Percentiles rank a stretch among this genome's conserved stretches.
phyloP scores from a whole-genome alignment of 176 grass and related monocot genomes.

The Ensete glaucum region DNA sequence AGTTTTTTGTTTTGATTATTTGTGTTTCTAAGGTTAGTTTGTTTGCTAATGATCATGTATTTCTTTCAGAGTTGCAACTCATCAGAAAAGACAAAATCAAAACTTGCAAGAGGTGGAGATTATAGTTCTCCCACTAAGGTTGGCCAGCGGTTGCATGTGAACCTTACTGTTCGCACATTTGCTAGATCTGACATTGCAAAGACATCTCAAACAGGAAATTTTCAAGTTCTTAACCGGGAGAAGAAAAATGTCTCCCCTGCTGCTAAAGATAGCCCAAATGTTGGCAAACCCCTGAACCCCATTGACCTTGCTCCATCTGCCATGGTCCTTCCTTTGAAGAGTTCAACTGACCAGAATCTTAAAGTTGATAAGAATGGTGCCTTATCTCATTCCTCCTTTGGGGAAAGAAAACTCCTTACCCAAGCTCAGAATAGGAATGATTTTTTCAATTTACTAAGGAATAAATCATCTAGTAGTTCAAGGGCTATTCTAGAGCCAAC shows the following conservation, averaged over 20 bases:
- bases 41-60: neutral
- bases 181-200: constrained; percentile 31
- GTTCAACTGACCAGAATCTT: constrained; percentile 14
- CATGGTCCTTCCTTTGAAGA: constrained; percentile 17
- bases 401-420: constrained; percentile 23
- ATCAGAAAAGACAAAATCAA: constrained; percentile 34
- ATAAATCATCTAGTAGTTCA: constrained; percentile 22
- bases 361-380: constrained; percentile 6
- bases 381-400: neutral
- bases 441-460: constrained; percentile 36
- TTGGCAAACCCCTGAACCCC: constrained; percentile 12
- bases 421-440: constrained; percentile 37
- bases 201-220: constrained; percentile 24
- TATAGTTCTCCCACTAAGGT: constrained; percentile 1
- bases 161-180: constrained; percentile 1
- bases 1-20: no score
- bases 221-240: constrained; percentile 42
- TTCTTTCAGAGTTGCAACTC: constrained; percentile 26
- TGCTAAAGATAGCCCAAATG: constrained; percentile 11
- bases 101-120: constrained; percentile 20
- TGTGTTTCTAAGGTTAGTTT: no score
- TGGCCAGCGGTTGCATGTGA: constrained; percentile 26
- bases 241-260: constrained; percentile 26
- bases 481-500: constrained; percentile 17
- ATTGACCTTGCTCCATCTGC: constrained; percentile 6